Evolutionary conservation across 164 flowering plant genomes (phyloP), one percentile per base, ranked within the genome.

Genomic region (Chimonanthus salicifolius): DNA sequence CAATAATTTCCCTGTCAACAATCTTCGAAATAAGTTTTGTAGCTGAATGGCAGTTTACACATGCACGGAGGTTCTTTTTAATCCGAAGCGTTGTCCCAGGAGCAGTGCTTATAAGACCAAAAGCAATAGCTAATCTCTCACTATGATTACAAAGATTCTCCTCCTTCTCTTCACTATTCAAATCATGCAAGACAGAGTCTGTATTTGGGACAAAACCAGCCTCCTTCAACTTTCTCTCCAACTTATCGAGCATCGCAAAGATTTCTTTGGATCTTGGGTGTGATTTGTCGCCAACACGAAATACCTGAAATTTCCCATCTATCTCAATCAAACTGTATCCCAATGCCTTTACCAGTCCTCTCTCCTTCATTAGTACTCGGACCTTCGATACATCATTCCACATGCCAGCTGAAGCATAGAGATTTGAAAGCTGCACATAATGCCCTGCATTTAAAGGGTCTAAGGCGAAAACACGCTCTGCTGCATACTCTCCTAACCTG

Each of bases 341-440:
- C 4, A 76, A 74, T 51, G 76, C 80, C 68, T 79, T 82, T 62
- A 70, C 72, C 78, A 82, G 62, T 21, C 82, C 81, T 20, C 67
- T 79, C 58, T 77, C 80, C 69, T 69, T 79, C 80, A 82, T 82
- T 68, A 76, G n/a, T 7, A 72, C 68, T 58, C 80, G 68, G 43
- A 79, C 76, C 71, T 70, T 82, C 21, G 78, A 54, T 47, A 82
- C 80, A 49, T 72, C 64, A 7, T 70, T 68, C 84, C 81, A 81
- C 74, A 67, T 65, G 11, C 84, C 77, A 58, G 73, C 80, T 15
- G 79, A 79, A 68, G 84, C 84, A 74, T 81, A 81, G 18, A 81
- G 79, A 70, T 81, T 81, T 50, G 84, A 79, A n/a, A 81, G 76
- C 73, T 81, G 81, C 69, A 81, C 80, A 72, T 78, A 81, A 70